A percentile compares a stretch with the other conserved stretches of the same genome.
Evolutionary conservation across 768 basidiomycete species (phyloP).

Genomic region (Holtermannia corniformis): DNA sequence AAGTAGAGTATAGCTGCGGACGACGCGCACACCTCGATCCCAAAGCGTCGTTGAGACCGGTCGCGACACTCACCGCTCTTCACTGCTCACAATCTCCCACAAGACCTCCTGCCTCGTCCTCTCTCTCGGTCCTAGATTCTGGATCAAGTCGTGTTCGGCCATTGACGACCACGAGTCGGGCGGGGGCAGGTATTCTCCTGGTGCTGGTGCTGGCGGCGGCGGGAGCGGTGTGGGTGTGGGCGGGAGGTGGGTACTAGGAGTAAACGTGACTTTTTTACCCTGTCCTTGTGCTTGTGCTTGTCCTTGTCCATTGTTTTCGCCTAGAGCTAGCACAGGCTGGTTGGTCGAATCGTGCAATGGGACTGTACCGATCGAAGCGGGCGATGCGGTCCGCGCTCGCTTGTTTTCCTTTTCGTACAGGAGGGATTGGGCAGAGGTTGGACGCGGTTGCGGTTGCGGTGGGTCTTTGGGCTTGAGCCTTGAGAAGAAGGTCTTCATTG

Average conservation of each 20-base stretch:
- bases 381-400: too few relatives aligned
- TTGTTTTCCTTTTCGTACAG: too few relatives aligned
- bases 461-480: slow-evolving; percentile 3
- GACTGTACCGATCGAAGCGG: too few relatives aligned
- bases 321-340: too few relatives aligned
- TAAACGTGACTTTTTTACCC: not conserved
- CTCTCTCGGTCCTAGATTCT: slow-evolving; percentile 84
- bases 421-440: not conserved
- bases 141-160: slow-evolving; percentile 86
- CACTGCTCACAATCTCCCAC: slow-evolving; percentile 92
- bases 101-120: slow-evolving; percentile 91
- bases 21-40: too few relatives aligned
- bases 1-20: too few relatives aligned
- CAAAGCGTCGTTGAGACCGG: too few relatives aligned
- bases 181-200: slow-evolving; percentile 13
- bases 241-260: not conserved
- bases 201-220: not conserved
- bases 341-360: too few relatives aligned
- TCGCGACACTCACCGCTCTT: slow-evolving; percentile 79
- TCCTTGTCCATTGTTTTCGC: too few relatives aligned
- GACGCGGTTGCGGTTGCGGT: not conserved
- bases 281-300: not conserved
- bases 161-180: slow-evolving; percentile 70
- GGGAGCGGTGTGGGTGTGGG: not conserved
- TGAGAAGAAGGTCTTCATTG: slow-evolving; percentile 7